phyloP scores from a whole-genome alignment of 768 basidiomycete species.

The Cubamyces lactineus region DNA sequence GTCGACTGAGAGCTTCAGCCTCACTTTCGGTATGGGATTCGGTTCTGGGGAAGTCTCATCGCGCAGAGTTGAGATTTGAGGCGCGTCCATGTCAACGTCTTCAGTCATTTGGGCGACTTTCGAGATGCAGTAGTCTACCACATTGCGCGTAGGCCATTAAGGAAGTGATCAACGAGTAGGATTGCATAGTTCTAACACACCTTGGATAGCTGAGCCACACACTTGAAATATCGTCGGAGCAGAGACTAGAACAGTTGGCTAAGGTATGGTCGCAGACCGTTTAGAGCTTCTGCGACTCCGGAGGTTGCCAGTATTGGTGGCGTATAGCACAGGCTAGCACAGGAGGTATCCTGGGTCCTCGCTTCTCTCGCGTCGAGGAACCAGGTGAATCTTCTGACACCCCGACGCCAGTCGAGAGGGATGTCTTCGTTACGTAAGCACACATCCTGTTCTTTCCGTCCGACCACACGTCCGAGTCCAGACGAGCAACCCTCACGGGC shows the following conservation, averaged over 20 bases:
- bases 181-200: no score
- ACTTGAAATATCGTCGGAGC: no score
- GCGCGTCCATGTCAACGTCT: slow-evolving; percentile 74
- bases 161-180: no score
- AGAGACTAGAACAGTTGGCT: no score
- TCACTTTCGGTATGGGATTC: slow-evolving; percentile 42
- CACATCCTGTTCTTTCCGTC: slow-evolving; percentile 26
- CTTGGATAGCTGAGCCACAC: no score
- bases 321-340: no score
- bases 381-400: slow-evolving; percentile 3
- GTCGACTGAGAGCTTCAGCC: slow-evolving; percentile 57
- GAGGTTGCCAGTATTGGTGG: no score
- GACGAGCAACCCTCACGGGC: slow-evolving; percentile 21
- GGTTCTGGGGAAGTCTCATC: slow-evolving; percentile 72
- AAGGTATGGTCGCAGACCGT: no score
- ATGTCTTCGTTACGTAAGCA: slow-evolving; percentile 22
- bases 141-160: no score
- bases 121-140: no score
- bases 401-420: slow-evolving; percentile 14
- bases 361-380: neutral
- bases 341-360: no score
- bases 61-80: slow-evolving; percentile 76
- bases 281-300: no score
- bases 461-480: slow-evolving; percentile 7
- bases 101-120: slow-evolving; percentile 37